Conservation (phyloP, 2,329 filamentous ascomycete genomes). For the Chaetomium sp. region DNA sequence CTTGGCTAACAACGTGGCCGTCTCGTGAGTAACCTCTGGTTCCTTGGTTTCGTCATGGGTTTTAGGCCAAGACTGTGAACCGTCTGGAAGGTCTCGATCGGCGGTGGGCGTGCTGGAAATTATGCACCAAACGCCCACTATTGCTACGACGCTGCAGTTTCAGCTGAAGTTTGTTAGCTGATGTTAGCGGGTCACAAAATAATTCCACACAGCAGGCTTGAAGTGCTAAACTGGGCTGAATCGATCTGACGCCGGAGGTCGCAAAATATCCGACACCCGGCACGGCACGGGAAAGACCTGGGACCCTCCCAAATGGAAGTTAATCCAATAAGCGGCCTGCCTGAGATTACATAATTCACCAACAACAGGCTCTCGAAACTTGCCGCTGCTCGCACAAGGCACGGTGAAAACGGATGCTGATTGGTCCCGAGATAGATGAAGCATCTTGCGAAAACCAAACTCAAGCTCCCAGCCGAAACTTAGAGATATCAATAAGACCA, state of each 20-base stretch:
- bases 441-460: not conserved
- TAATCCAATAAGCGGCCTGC: conserved; percentile 4
- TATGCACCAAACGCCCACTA: not conserved
- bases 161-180: conserved; percentile 1
- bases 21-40: conserved; percentile 6
- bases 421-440: conserved; percentile 29
- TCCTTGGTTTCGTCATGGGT: not conserved
- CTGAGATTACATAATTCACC: conserved; percentile 7
- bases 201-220: no score
- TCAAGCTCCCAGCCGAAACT: not conserved
- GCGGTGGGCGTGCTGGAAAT: conserved; percentile 4
- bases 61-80: conserved; percentile 10
- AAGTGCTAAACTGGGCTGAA: conserved; percentile 23
- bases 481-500: not conserved
- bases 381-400: not conserved
- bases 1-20: conserved; percentile 18
- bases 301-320: conserved; percentile 15
- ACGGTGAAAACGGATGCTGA: not conserved
- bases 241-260: conserved; percentile 25
- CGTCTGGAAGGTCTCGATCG: not conserved
- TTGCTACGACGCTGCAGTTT: not conserved
- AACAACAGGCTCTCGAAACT: conserved; percentile 15
- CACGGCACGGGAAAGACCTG: conserved; percentile 24
- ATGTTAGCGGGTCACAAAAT: conserved; percentile 4
- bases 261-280: conserved; percentile 24